A percentile compares a stretch with the other conserved stretches of the same genome.
These are phyloP conservation scores for Letharia columbiana DNA, from an alignment of 495 filamentous ascomycete species.

Conservation along the genomic window DNA sequence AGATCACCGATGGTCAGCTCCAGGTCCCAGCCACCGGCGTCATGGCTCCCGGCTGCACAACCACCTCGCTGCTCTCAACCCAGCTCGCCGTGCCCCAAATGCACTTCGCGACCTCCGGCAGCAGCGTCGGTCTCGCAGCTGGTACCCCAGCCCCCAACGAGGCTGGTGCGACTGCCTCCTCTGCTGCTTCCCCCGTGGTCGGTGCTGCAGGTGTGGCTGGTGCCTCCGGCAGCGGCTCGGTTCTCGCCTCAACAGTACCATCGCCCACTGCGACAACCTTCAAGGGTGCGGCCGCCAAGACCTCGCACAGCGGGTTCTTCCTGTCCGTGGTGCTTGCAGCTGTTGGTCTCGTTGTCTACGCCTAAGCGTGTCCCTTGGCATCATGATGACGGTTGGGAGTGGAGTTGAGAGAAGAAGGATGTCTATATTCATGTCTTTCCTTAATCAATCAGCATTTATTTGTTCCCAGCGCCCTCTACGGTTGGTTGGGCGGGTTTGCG, in stretches of 20 bases:
- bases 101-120: constrained; percentile 51
- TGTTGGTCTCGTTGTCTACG: constrained; percentile 14
- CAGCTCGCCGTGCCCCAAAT: constrained; percentile 66
- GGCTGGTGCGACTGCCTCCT: constrained; percentile 21
- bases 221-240: neutral
- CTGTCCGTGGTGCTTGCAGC: constrained; percentile 18
- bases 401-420: neutral
- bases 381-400: neutral
- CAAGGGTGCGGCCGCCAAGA: constrained; percentile 20
- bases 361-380: constrained; percentile 15
- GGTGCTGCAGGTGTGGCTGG: neutral
- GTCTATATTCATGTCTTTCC: constrained; percentile 16
- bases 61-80: constrained; percentile 47
- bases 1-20: constrained; percentile 21
- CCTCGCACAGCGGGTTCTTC: constrained; percentile 6
- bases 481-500: constrained; percentile 6
- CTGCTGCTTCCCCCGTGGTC: constrained; percentile 29
- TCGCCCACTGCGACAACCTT: constrained; percentile 18
- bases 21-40: constrained; percentile 10
- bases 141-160: constrained; percentile 36
- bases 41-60: constrained; percentile 45
- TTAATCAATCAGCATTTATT: constrained; percentile 13
- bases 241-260: constrained; percentile 23
- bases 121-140: constrained; percentile 44
- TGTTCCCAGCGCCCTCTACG: neutral